Evolutionary conservation across 2,329 filamentous ascomycete species (phyloP).

Genomic region (Colletotrichum sp.): DNA sequence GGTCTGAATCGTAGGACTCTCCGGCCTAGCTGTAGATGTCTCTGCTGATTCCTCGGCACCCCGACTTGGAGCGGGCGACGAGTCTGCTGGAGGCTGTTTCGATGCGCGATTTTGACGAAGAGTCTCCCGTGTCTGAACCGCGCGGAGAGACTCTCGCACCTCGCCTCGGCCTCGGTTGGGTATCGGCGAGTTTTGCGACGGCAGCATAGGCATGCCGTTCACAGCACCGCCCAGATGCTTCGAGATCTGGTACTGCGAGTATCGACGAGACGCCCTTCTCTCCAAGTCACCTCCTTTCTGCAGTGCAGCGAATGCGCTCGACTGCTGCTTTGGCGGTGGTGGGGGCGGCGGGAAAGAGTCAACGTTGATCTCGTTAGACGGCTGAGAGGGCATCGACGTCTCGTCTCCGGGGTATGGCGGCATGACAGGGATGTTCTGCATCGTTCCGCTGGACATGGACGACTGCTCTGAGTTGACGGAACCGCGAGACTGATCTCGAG

Average conservation of each 20-base stretch:
- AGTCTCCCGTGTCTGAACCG: constrained; percentile 60
- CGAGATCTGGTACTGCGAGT: constrained; percentile 95
- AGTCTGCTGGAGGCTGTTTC: constrained; percentile 51
- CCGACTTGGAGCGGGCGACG: constrained; percentile 62
- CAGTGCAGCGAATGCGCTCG: constrained; percentile 88
- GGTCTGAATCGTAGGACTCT: constrained; percentile 58
- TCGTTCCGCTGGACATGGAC: constrained; percentile 73
- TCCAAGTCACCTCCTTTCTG: constrained; percentile 93
- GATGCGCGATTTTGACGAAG: constrained; percentile 55
- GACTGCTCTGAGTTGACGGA: constrained; percentile 66
- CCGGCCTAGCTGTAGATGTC: constrained; percentile 22
- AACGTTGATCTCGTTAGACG: constrained; percentile 57
- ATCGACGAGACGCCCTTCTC: constrained; percentile 87
- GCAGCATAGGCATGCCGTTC: constrained; percentile 85
- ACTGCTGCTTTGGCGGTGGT: constrained; percentile 72
- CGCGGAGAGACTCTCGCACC: constrained; percentile 81
- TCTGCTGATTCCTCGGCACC: constrained; percentile 67
- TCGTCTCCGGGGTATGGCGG: constrained; percentile 73
- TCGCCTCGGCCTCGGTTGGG: constrained; percentile 84
- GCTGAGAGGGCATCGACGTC: constrained; percentile 30
- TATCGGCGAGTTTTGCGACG: constrained; percentile 80
- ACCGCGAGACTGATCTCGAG: constrained; percentile 56
- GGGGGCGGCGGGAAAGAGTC: constrained; percentile 77
- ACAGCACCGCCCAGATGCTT: constrained; percentile 86
- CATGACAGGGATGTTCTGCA: constrained; percentile 78